Conservation (phyloP, 306 rosid species). For the Dryas alaskensis region DNA sequence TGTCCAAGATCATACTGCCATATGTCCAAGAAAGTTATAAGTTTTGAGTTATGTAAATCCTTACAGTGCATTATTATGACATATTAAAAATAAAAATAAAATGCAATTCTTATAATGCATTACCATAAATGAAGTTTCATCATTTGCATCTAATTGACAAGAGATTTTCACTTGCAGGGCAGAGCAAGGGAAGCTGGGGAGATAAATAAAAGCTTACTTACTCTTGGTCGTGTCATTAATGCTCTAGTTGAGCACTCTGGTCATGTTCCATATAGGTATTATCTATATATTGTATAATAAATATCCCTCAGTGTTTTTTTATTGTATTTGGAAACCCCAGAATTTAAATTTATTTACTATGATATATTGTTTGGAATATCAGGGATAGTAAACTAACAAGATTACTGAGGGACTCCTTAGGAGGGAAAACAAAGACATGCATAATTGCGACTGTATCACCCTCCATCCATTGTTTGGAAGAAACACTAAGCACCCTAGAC, state of each 20-base stretch:
- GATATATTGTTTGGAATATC: conserved; percentile 35
- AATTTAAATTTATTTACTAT: conserved; percentile 18
- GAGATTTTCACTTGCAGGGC: conserved; percentile 63
- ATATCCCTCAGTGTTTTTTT: conserved; percentile 5
- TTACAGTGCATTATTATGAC: not conserved
- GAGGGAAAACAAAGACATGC: conserved; percentile 99
- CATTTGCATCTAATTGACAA: conserved; percentile 22
- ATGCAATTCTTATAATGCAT: not conserved
- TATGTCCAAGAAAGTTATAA: not conserved
- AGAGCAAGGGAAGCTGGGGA: conserved; percentile 99
- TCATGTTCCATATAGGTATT: conserved; percentile 93
- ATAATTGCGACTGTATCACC: conserved; percentile 97
- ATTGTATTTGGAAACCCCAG: not conserved
- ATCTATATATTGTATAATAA: conserved; percentile 8
- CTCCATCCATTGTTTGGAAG: conserved; percentile 97
- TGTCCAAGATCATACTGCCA: not conserved
- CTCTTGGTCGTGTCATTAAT: conserved; percentile 96
- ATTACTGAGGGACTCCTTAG: conserved; percentile 91
- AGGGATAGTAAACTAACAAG: conserved; percentile 98
- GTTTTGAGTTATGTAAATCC: not conserved
- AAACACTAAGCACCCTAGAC: conserved; percentile 95
- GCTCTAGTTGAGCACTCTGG: conserved; percentile 99
- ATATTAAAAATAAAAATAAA: not conserved
- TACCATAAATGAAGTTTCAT: not conserved
- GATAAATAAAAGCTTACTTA: conserved; percentile 94